phyloP scores from a whole-genome alignment of 768 basidiomycete genomes.

The Amanita jacksonii region DNA sequence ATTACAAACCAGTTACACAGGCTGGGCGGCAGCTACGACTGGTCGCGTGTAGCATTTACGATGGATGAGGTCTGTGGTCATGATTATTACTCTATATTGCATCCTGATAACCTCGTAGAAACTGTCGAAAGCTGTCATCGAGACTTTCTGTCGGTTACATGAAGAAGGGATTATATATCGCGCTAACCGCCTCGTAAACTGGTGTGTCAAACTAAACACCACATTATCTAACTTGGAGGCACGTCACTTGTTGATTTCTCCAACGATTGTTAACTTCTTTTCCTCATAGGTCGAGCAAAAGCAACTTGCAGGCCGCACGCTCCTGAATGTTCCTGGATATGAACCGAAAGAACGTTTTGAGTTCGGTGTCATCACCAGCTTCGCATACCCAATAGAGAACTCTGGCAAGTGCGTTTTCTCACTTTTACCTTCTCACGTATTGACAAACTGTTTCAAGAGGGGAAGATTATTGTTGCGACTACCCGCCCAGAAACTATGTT shows the following conservation, averaged over 20 bases:
- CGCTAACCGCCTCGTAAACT: constrained; percentile 94
- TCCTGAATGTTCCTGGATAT: constrained; percentile 90
- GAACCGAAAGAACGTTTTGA: constrained; percentile 93
- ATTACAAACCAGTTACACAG: constrained; percentile 86
- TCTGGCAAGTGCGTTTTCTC: constrained; percentile 43
- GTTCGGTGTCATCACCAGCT: constrained; percentile 94
- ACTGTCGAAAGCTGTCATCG: constrained; percentile 80
- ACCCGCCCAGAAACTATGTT: constrained; percentile 99
- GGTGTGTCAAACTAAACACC: constrained; percentile 95
- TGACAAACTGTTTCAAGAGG: constrained; percentile 43
- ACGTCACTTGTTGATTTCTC: constrained; percentile 7
- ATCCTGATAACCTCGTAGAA: constrained; percentile 27
- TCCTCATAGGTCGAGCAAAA: constrained; percentile 84
- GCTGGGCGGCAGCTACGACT: constrained; percentile 90
- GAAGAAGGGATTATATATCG: constrained; percentile 92
- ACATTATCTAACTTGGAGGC: constrained; percentile 98
- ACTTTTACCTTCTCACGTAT: background rate
- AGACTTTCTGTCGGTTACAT: constrained; percentile 84
- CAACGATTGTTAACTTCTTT: background rate
- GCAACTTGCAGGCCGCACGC: constrained; percentile 72
- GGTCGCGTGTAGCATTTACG: constrained; percentile 91
- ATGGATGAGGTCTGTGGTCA: constrained; percentile 63
- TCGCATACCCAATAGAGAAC: constrained; percentile 84
- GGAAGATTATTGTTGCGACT: constrained; percentile 88
- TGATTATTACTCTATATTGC: constrained; percentile 12